Conservation (phyloP, 768 basidiomycete genomes). For the Leccinum olivaceopallidum region DNA sequence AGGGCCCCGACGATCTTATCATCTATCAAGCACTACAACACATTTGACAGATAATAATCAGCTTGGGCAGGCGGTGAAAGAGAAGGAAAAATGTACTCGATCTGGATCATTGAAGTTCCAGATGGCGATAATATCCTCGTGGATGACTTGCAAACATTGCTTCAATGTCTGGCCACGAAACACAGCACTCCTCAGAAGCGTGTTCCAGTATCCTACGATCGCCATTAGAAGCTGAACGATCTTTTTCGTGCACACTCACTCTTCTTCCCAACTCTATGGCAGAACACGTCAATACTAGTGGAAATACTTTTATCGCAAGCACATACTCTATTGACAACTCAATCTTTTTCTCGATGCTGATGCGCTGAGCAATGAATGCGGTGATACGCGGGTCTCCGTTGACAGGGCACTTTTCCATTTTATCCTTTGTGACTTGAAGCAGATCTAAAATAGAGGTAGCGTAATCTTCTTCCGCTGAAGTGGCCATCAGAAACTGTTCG, state of each 20-base stretch:
- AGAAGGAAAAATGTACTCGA: neutral
- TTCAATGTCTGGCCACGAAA: neutral
- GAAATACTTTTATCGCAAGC: neutral
- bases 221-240: neutral
- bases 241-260: neutral
- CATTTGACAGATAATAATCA: neutral
- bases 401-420: neutral
- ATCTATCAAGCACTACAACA: neutral
- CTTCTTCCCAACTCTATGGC: neutral
- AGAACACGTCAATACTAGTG: neutral
- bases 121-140: neutral
- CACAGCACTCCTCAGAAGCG: neutral
- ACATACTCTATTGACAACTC: neutral
- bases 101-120: neutral
- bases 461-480: no score
- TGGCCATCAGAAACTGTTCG: no score
- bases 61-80: neutral
- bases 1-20: neutral
- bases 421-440: fast-evolving
- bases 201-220: neutral
- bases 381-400: neutral
- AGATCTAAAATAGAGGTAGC: fast-evolving
- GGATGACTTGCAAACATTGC: neutral
- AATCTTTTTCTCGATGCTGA: neutral
- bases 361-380: neutral